Base-by-base conservation (phyloP, 2,329 filamentous ascomycete species). In the Ilyonectria robusta region DNA sequence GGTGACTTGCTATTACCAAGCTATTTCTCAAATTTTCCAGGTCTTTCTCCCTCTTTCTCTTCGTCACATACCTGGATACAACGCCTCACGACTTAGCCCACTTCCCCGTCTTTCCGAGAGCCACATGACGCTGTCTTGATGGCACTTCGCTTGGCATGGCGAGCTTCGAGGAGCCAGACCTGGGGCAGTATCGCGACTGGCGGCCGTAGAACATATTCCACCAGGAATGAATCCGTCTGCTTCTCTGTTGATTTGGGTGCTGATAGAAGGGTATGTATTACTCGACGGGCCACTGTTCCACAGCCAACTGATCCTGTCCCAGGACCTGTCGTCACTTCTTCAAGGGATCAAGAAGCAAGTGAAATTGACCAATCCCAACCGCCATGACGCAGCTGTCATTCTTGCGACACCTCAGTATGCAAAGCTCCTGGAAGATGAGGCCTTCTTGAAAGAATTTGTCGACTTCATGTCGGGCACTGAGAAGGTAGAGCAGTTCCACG, bases 361-460 rank as follows among this genome's bases (percentile, higher is more conserved):
- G 47, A 62, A 75, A 31, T 58, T 80, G 29, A 53, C 72, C 37
- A 81, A 81, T 31, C 68, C 75, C 29, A 55, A 66, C n/a, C 65
- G 65, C 11, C 78, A 80, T 46, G 71, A 85, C 69, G 84, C 83
- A 7, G 83, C 84, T 17, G 82, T 88, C 23, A 78, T 90, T 19
- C 79, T 90, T 10, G 83, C 83, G 19, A 88, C 87, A 21, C 83
- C 81, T 26, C 75, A 82, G 17, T 83, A 87, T 59, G 81, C 85
- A n/a, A 77, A 78, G 11, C 85, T 83, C 78, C 75, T 89, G 4
- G 81, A 84, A 9, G 82, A 88, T 62, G 72, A 78, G 29, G 70
- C 53, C 0, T 84, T 87, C 66, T 81, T 86, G 75, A 51, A 57
- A 15, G 73, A 81, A 6, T 81, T 88, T 56, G 81, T 84, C 11